phyloP scores from a whole-genome alignment of 2,329 filamentous ascomycete genomes.

The Fusarium oxysporum region DNA sequence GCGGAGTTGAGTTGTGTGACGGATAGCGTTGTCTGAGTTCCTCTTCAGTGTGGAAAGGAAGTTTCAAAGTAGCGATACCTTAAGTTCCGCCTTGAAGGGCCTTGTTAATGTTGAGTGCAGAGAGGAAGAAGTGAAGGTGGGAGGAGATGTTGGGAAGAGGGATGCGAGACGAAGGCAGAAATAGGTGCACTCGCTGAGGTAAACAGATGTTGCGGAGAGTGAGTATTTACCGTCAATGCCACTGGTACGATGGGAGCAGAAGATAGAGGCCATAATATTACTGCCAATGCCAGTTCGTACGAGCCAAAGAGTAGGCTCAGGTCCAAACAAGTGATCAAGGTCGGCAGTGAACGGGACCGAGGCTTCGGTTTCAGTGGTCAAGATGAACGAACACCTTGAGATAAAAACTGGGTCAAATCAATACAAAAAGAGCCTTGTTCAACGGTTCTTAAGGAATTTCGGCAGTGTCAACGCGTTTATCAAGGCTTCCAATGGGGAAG shows the following conservation, averaged over 20 bases:
- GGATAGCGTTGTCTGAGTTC: no score
- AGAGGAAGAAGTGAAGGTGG: no score
- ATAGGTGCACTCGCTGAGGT: not conserved
- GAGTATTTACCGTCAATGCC: not conserved
- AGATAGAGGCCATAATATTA: not conserved
- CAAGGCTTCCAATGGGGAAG: not conserved
- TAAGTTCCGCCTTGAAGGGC: no score
- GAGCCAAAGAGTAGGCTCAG: not conserved
- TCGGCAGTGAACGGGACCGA: accelerated
- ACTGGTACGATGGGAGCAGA: not conserved
- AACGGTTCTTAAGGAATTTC: no score
- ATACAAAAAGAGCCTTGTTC: not conserved
- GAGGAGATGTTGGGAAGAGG: not conserved
- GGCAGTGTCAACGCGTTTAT: no score
- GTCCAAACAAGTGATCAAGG: not conserved
- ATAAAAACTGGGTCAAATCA: no score
- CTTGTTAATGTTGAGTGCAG: no score
- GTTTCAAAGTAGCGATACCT: no score
- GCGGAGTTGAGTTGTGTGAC: no score
- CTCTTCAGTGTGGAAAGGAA: no score
- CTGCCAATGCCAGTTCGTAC: not conserved
- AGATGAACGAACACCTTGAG: no score
- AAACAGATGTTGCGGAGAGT: no score
- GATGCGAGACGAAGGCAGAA: not conserved
- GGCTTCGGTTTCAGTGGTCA: not conserved